A percentile compares a stretch with the other conserved stretches of the same genome.
These are phyloP conservation scores for Loxodes magnus DNA, from an alignment of 73 alveolate genomes.

Conservation along the genomic window DNA sequence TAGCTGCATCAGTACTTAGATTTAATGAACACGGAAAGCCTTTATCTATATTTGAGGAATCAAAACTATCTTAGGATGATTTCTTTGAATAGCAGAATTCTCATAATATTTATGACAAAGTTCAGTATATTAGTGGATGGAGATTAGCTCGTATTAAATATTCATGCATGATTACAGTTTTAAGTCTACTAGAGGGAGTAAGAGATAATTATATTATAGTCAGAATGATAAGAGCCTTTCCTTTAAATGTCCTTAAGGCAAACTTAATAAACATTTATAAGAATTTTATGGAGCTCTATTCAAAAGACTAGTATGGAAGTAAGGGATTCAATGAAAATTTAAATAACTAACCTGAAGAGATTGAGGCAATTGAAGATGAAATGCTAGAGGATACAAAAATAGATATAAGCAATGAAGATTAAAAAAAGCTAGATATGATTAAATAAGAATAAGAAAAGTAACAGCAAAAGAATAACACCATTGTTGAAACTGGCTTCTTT, in stretches of 20 bases:
- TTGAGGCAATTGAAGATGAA: neutral
- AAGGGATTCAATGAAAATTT: neutral
- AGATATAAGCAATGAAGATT: no score
- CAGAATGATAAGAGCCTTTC: conserved; percentile 33
- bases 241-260: conserved; percentile 17
- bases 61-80: conserved; percentile 4
- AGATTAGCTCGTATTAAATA: conserved; percentile 31
- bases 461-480: conserved; percentile 27
- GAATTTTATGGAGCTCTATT: conserved; percentile 14
- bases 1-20: conserved; percentile 23
- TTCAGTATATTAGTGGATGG: conserved; percentile 25
- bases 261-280: conserved; percentile 18
- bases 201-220: conserved; percentile 29
- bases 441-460: conserved; percentile 1
- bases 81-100: neutral
- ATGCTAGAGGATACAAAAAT: conserved; percentile 12
- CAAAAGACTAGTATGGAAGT: conserved; percentile 21
- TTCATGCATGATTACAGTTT: conserved; percentile 30
- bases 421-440: no score
- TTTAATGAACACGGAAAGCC: conserved; percentile 9
- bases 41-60: neutral
- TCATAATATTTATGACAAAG: conserved; percentile 3
- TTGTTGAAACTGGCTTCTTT: conserved; percentile 31
- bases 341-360: conserved; percentile 1
- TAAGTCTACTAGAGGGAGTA: conserved; percentile 21